Conservation (phyloP, 192 early-diverging fungal species). For the Podila verticillata region DNA sequence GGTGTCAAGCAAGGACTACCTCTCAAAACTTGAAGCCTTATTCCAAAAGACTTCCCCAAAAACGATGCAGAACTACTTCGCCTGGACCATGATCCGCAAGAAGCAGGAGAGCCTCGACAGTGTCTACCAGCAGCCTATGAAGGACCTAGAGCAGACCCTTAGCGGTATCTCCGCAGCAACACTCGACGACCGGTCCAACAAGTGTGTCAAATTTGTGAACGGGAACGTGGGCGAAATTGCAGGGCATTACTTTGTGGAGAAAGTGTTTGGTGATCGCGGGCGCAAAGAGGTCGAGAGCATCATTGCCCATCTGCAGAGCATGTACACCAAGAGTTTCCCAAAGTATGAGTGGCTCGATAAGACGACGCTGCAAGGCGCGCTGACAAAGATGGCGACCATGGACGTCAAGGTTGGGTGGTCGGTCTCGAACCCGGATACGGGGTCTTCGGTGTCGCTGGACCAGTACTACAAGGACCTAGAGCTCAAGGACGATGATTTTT, state of each 20-base stretch:
- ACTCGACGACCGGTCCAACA: slow-evolving; percentile 54
- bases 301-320: slow-evolving; percentile 51
- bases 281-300: slow-evolving; percentile 54
- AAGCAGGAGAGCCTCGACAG: slow-evolving; percentile 46
- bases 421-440: slow-evolving; percentile 59
- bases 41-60: too few species aligned
- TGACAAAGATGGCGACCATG: slow-evolving; percentile 67
- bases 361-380: slow-evolving; percentile 56
- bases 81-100: background rate
- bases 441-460: slow-evolving; percentile 50
- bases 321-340: slow-evolving; percentile 51
- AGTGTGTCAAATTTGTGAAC: slow-evolving; percentile 35
- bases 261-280: slow-evolving; percentile 40
- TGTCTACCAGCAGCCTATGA: slow-evolving; percentile 44
- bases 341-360: slow-evolving; percentile 68
- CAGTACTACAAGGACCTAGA: slow-evolving; percentile 59
- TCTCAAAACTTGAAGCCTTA: too few species aligned
- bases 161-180: slow-evolving; percentile 53
- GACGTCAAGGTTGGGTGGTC: slow-evolving; percentile 69
- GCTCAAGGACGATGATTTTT: slow-evolving; percentile 57
- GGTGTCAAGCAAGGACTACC: too few species aligned
- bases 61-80: too few species aligned
- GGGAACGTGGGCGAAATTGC: slow-evolving; percentile 40
- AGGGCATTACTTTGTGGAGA: slow-evolving; percentile 47
- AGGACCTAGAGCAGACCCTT: slow-evolving; percentile 34